These are phyloP conservation scores for Candida tropicalis DNA, from an alignment of 1,139 yeast species.

Conservation along the genomic window DNA sequence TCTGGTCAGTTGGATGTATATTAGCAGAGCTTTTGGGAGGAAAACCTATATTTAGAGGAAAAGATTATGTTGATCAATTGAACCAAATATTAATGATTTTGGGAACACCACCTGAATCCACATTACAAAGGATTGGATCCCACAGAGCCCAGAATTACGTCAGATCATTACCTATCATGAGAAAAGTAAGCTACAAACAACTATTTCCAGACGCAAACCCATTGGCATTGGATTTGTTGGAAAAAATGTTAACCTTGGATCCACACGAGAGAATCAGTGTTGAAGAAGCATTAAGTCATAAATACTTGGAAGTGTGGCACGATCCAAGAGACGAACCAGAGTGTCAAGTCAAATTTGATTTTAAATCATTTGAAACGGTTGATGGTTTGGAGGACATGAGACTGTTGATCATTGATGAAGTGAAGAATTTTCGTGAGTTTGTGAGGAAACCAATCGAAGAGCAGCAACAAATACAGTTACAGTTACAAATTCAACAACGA, in stretches of 20 bases:
- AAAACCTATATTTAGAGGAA: slow-evolving; percentile 89
- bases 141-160: slow-evolving; percentile 92
- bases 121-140: slow-evolving; percentile 82
- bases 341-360: slow-evolving; percentile 83
- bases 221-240: slow-evolving; percentile 80
- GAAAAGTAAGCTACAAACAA: slow-evolving; percentile 72
- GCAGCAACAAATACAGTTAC: slow-evolving; percentile 54
- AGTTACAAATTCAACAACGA: slow-evolving; percentile 37
- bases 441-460: slow-evolving; percentile 78
- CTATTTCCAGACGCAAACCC: slow-evolving; percentile 87
- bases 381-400: slow-evolving; percentile 81
- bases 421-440: slow-evolving; percentile 72
- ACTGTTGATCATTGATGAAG: slow-evolving; percentile 80
- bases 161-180: slow-evolving; percentile 79
- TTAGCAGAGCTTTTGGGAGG: slow-evolving; percentile 93
- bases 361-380: slow-evolving; percentile 78
- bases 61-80: slow-evolving; percentile 93
- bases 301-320: slow-evolving; percentile 91
- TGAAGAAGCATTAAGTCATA: slow-evolving; percentile 86
- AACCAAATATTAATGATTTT: slow-evolving; percentile 82
- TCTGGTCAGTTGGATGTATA: slow-evolving; percentile 98
- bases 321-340: slow-evolving; percentile 94
- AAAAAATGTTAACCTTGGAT: slow-evolving; percentile 82
- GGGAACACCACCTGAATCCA: slow-evolving; percentile 90
- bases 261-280: slow-evolving; percentile 87